Conservation (phyloP, 176 grass and related monocot species). For the Triticum timopheevii region DNA sequence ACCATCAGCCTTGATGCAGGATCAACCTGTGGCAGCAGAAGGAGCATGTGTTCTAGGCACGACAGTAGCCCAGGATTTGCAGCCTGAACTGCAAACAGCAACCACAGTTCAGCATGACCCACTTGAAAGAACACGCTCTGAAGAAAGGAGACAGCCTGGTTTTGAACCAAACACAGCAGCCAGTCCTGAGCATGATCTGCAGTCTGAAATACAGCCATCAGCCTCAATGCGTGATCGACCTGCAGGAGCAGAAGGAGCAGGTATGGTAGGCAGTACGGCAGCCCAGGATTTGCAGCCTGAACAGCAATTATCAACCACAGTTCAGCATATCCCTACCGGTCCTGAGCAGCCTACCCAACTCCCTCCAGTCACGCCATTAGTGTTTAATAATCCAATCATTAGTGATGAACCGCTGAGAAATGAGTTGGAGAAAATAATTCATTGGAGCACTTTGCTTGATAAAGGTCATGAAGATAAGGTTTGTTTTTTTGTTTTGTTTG, state of each 20-base stretch:
- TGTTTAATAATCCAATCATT: slow-evolving; percentile 13
- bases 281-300: slow-evolving; percentile 29
- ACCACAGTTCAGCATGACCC: slow-evolving; percentile 10
- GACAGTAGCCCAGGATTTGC: slow-evolving; percentile 16
- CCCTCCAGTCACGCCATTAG: slow-evolving; percentile 18
- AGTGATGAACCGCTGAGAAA: slow-evolving; percentile 55
- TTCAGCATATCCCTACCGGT: slow-evolving; percentile 6
- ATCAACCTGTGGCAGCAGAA: background rate
- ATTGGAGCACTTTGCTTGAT: background rate
- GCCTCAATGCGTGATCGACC: slow-evolving; percentile 21
- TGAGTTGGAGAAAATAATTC: slow-evolving; percentile 52
- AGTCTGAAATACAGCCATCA: slow-evolving; percentile 11
- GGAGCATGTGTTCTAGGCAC: background rate
- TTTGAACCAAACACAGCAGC: slow-evolving; percentile 7
- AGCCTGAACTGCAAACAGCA: slow-evolving; percentile 22
- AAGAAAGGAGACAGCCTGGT: slow-evolving; percentile 27
- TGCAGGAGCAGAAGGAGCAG: slow-evolving; percentile 28
- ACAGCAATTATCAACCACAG: slow-evolving; percentile 15
- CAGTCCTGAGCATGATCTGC: background rate
- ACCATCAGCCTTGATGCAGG: too few relatives aligned
- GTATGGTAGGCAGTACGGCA: background rate
- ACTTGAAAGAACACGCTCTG: slow-evolving; percentile 32
- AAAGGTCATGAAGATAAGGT: slow-evolving; percentile 61
- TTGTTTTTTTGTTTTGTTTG: background rate
- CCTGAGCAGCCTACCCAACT: slow-evolving; percentile 23